Evolutionary conservation across 2,329 filamentous ascomycete genomes (phyloP).

Genomic region (Paramyrothecium sp.): DNA sequence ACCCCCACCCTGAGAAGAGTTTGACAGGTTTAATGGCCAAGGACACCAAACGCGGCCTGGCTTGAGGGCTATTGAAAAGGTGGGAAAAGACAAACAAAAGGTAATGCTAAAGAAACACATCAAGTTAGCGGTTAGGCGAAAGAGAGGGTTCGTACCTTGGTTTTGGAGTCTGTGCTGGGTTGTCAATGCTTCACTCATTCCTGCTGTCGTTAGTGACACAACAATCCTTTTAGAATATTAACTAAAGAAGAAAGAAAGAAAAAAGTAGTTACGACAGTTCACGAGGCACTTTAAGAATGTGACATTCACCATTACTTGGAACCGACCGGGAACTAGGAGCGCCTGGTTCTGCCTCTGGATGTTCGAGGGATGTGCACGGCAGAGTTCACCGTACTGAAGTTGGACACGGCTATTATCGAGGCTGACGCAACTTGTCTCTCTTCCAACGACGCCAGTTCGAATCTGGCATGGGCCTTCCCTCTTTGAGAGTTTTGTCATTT

Average conservation of each 20-base stretch:
- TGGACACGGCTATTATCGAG: no score
- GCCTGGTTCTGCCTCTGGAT: no score
- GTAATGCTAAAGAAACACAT: not conserved
- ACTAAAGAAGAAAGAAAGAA: no score
- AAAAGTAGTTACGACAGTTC: no score
- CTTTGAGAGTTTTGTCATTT: not conserved
- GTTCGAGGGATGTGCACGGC: no score
- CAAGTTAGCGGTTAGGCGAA: not conserved
- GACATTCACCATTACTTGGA: no score
- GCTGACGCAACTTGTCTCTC: not conserved
- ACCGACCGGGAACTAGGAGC: no score
- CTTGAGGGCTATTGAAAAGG: not conserved
- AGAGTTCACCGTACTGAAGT: no score
- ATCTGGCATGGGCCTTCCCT: not conserved
- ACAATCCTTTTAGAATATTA: no score
- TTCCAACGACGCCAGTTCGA: not conserved
- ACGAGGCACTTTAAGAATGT: no score
- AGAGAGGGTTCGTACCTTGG: not conserved
- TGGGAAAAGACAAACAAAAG: not conserved
- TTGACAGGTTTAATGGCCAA: constrained; percentile 56
- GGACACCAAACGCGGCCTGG: constrained; percentile 56
- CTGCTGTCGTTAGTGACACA: no score
- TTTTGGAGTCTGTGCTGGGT: not conserved
- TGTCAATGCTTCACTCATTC: not conserved
- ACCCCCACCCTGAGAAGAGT: constrained; percentile 46